Conservation (phyloP, 805 yeast species). For the Suhomyces tanzawaensis region DNA sequence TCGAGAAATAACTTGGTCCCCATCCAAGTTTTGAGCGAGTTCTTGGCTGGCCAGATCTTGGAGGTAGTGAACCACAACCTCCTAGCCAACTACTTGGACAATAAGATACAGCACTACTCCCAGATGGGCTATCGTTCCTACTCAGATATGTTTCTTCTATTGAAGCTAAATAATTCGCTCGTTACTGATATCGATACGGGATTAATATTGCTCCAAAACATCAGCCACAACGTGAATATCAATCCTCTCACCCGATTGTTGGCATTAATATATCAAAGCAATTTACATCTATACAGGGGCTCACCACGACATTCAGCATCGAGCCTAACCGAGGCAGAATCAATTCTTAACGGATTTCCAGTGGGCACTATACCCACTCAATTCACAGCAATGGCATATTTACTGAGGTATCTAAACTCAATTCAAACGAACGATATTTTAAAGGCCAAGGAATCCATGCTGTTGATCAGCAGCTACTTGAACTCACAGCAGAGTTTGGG, state of each 20-base stretch:
- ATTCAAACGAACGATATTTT: slow-evolving; percentile 11
- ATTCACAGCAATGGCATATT: slow-evolving; percentile 15
- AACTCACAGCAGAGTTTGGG: slow-evolving; percentile 12
- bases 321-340: slow-evolving; percentile 8
- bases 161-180: slow-evolving; percentile 30
- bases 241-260: slow-evolving; percentile 10
- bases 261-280: slow-evolving; percentile 15
- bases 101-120: slow-evolving; percentile 18
- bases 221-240: slow-evolving; percentile 3
- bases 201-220: slow-evolving; percentile 12
- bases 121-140: slow-evolving; percentile 13
- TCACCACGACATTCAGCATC: slow-evolving; percentile 9
- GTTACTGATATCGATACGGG: slow-evolving; percentile 25
- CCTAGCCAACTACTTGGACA: slow-evolving; percentile 30
- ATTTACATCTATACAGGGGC: slow-evolving; percentile 17
- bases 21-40: slow-evolving; percentile 30
- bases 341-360: not conserved
- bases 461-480: slow-evolving; percentile 13
- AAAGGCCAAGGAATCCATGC: slow-evolving; percentile 10
- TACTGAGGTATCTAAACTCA: slow-evolving; percentile 12
- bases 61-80: slow-evolving; percentile 23
- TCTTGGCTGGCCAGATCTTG: slow-evolving; percentile 37
- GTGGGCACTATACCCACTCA: slow-evolving; percentile 7
- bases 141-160: slow-evolving; percentile 27
- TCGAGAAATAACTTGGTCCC: slow-evolving; percentile 23